phyloP scores from a whole-genome alignment of 2,329 filamentous ascomycete genomes.

The Fusarium falciforme region DNA sequence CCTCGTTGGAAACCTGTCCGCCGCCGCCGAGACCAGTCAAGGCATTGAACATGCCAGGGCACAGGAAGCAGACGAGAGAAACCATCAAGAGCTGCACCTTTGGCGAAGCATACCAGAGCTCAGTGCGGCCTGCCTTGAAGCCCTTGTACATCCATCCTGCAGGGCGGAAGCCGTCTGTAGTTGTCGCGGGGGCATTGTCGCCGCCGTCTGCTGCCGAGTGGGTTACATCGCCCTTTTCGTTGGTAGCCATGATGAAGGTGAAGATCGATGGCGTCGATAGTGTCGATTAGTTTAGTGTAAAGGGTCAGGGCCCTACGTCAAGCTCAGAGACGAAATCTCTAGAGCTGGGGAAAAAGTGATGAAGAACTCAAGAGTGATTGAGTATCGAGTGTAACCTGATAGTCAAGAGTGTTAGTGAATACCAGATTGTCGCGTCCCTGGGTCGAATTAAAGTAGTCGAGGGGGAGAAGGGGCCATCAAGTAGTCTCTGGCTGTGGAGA shows the following conservation, averaged over 20 bases:
- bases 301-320: slow-evolving; percentile 15
- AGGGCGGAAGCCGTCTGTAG: slow-evolving; percentile 50
- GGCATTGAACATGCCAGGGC: slow-evolving; percentile 80
- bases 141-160: slow-evolving; percentile 76
- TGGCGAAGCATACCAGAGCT: slow-evolving; percentile 79
- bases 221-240: slow-evolving; percentile 41
- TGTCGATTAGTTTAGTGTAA: not conserved
- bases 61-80: slow-evolving; percentile 66
- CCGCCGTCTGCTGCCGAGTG: slow-evolving; percentile 31
- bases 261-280: not conserved
- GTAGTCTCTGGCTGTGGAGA: slow-evolving; percentile 14
- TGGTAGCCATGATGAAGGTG: slow-evolving; percentile 40
- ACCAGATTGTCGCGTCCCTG: not conserved
- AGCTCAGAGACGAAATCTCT: not conserved
- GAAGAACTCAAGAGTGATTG: not conserved
- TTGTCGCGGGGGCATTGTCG: slow-evolving; percentile 7
- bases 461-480: slow-evolving; percentile 2
- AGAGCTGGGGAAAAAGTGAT: not conserved
- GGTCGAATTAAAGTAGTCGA: slow-evolving; percentile 33
- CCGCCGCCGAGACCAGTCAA: slow-evolving; percentile 73
- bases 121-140: slow-evolving; percentile 63
- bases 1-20: slow-evolving; percentile 63
- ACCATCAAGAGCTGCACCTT: slow-evolving; percentile 79
- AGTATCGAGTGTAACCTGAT: not conserved
- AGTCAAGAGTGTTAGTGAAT: not conserved